phyloP scores from a whole-genome alignment of 176 grass and related monocot genomes.

The Aegilops umbellulata region DNA sequence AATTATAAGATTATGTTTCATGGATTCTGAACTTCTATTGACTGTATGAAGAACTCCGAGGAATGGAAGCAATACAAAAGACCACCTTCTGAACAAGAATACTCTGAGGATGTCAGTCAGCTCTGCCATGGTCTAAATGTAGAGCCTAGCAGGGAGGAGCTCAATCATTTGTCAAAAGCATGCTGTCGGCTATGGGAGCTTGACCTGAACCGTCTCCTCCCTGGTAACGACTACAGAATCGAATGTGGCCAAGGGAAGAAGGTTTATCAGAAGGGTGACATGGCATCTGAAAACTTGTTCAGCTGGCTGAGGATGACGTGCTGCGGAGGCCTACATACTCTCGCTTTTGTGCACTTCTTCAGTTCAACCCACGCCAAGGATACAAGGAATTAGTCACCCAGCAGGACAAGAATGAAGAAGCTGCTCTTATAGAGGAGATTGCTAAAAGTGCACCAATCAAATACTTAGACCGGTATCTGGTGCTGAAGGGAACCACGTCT shows the following conservation, averaged over 20 bases:
- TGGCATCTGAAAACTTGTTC: conserved; percentile 72
- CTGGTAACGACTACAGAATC: conserved; percentile 77
- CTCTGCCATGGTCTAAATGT: conserved; percentile 50
- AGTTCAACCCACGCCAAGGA: conserved; percentile 62
- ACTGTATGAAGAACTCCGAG: conserved; percentile 50
- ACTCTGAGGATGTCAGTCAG: conserved; percentile 49
- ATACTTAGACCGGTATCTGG: conserved; percentile 80
- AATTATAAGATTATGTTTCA: background rate
- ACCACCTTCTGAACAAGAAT: conserved; percentile 74
- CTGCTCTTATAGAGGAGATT: conserved; percentile 93
- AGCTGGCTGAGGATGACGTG: conserved; percentile 55
- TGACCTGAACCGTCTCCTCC: conserved; percentile 71
- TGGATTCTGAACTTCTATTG: conserved; percentile 26
- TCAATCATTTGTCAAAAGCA: conserved; percentile 68
- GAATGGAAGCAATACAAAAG: conserved; percentile 69
- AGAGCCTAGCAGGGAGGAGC: conserved; percentile 76
- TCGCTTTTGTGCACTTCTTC: conserved; percentile 82
- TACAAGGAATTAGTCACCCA: conserved; percentile 77
- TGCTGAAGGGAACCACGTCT: conserved; percentile 49
- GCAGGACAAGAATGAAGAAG: conserved; percentile 89
- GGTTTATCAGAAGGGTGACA: conserved; percentile 84
- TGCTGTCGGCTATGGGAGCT: conserved; percentile 78
- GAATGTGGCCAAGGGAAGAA: conserved; percentile 88
- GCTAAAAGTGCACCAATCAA: conserved; percentile 75
- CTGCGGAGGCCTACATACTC: conserved; percentile 62